phyloP scores from a whole-genome alignment of 768 basidiomycete species.

The Tephrocybe sp. region DNA sequence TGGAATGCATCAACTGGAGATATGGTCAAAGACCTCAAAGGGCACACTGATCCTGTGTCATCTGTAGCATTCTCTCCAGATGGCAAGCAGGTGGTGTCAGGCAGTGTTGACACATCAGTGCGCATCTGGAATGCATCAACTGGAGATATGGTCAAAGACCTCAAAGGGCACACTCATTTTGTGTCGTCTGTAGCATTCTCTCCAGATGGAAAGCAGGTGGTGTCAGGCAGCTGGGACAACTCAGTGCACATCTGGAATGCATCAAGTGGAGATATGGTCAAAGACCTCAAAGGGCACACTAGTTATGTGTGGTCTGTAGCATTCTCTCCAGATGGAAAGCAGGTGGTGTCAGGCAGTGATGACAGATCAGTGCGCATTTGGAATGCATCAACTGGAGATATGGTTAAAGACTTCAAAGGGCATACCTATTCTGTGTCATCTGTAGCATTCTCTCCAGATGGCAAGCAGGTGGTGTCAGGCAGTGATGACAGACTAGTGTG shows the following conservation, averaged over 20 bases:
- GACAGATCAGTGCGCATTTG: too few species aligned
- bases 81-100: background rate
- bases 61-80: background rate
- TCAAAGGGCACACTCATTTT: background rate
- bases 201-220: background rate
- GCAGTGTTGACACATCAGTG: background rate
- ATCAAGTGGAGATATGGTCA: background rate
- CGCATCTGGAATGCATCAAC: background rate
- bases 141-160: background rate
- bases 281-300: background rate
- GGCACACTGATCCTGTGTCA: background rate
- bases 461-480: too few species aligned
- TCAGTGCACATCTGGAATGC: background rate
- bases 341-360: too few species aligned
- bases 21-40: background rate
- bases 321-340: too few species aligned
- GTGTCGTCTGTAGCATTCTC: background rate
- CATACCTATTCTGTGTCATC: too few species aligned
- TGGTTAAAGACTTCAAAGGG: too few species aligned
- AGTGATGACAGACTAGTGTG: too few species aligned
- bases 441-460: too few species aligned
- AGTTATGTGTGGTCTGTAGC: background rate
- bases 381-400: too few species aligned
- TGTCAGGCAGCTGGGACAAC: background rate
- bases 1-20: background rate